Conservation (phyloP, 441 rosid species). For the Lepidium campestre region DNA sequence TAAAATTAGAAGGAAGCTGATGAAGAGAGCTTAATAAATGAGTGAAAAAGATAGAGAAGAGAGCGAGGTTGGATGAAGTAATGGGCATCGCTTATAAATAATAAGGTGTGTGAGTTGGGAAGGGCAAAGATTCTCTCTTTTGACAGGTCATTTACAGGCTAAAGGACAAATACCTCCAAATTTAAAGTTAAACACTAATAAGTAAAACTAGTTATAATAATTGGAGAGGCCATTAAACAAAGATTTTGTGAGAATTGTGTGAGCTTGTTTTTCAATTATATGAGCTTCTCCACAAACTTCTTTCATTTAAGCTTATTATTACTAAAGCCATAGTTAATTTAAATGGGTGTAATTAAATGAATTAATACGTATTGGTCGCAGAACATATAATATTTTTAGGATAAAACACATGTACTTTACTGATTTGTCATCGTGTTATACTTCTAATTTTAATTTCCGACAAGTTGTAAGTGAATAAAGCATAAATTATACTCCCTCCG, state of each 20-base stretch:
- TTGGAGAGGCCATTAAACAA: conserved; percentile 3
- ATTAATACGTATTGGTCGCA: no score
- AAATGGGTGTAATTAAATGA: background rate
- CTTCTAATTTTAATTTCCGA: no score
- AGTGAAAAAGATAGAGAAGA: conserved; percentile 17
- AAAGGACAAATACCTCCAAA: conserved; percentile 27
- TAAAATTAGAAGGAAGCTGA: background rate
- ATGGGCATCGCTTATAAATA: conserved; percentile 27
- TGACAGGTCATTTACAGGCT: conserved; percentile 33
- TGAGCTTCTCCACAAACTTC: conserved; percentile 14
- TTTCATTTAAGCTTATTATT: conserved; percentile 2
- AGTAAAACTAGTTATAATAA: conserved; percentile 20
- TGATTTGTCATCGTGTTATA: background rate
- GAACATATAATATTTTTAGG: no score
- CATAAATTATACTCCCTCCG: no score
- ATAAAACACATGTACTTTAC: no score
- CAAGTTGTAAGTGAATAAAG: background rate
- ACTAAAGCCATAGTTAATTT: background rate
- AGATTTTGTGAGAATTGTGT: background rate
- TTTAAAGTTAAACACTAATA: conserved; percentile 21
- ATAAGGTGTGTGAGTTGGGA: conserved; percentile 25
- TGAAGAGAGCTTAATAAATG: background rate
- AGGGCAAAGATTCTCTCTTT: conserved; percentile 24
- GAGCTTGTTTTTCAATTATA: conserved; percentile 5
- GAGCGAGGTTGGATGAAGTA: conserved; percentile 16